A percentile compares a stretch with the other conserved stretches of the same genome.
Conservation (phyloP, 2,329 filamentous ascomycete species). For the Epichloe coenophiala region DNA sequence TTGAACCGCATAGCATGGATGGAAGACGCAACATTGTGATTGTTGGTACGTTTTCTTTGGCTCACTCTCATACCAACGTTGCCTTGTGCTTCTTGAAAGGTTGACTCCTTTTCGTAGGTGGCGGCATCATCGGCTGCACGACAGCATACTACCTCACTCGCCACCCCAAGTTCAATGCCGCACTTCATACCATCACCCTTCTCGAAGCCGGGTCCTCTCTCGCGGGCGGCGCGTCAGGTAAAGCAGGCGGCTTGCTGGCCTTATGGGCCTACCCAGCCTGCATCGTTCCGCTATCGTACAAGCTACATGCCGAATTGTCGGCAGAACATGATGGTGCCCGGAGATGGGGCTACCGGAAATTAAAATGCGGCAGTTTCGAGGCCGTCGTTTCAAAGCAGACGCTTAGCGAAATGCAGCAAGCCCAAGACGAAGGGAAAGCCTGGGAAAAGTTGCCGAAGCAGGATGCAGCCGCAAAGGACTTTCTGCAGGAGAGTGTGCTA, state of each 20-base stretch:
- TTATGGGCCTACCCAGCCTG: conserved; percentile 81
- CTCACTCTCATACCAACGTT: conserved; percentile 2
- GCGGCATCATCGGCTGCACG: conserved; percentile 84
- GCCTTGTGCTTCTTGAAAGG: neutral
- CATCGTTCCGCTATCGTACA: conserved; percentile 77
- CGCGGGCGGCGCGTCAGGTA: conserved; percentile 85
- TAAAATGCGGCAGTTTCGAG: conserved; percentile 57
- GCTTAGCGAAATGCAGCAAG: conserved; percentile 16
- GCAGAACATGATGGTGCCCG: conserved; percentile 65
- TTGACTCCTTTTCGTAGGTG: conserved; percentile 38
- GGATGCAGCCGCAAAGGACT: conserved; percentile 30
- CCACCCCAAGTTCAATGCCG: conserved; percentile 66
- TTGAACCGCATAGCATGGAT: conserved; percentile 15
- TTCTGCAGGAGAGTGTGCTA: conserved; percentile 45
- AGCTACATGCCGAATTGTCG: conserved; percentile 72
- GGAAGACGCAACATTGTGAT: conserved; percentile 34
- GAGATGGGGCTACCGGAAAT: conserved; percentile 73
- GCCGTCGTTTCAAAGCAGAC: conserved; percentile 24
- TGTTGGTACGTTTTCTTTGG: conserved; percentile 24
- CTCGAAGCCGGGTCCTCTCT: conserved; percentile 73
- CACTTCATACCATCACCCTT: conserved; percentile 66
- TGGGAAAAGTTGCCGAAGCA: conserved; percentile 53
- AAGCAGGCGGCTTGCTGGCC: conserved; percentile 81
- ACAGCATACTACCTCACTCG: conserved; percentile 85
- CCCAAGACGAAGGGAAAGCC: conserved; percentile 23